phyloP scores from a whole-genome alignment of 106 monocot genomes.

The Vanilla planifolia region DNA sequence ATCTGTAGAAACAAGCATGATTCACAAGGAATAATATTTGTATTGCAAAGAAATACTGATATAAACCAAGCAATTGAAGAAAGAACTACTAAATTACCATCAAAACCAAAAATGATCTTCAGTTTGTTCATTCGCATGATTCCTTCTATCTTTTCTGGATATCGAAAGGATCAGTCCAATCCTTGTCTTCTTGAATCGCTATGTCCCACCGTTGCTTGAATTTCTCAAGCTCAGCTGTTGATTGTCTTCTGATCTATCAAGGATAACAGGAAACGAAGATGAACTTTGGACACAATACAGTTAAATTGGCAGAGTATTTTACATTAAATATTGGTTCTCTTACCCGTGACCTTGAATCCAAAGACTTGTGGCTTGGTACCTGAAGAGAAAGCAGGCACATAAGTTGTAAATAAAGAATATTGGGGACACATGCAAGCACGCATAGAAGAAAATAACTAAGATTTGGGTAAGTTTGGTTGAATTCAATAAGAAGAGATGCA shows the following conservation, averaged over 20 bases:
- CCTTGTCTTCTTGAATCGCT: constrained; percentile 53
- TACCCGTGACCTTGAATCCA: constrained; percentile 73
- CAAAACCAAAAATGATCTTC: too few relatives aligned
- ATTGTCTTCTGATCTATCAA: constrained; percentile 79
- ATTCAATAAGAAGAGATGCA: too few relatives aligned
- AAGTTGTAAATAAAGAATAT: constrained; percentile 1
- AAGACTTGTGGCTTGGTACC: constrained; percentile 27
- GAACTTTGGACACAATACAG: not conserved
- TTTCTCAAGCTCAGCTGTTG: constrained; percentile 69
- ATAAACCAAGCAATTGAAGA: too few relatives aligned
- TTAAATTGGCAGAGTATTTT: not conserved
- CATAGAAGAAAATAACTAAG: not conserved
- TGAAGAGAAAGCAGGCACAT: constrained; percentile 14
- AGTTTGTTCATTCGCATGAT: not conserved
- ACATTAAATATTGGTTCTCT: constrained; percentile 8
- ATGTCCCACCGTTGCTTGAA: constrained; percentile 73
- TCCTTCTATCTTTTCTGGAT: not conserved
- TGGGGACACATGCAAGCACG: not conserved
- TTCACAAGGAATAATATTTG: too few relatives aligned
- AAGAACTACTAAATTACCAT: too few relatives aligned
- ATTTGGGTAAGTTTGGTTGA: too few relatives aligned
- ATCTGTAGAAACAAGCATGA: too few relatives aligned
- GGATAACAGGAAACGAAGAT: not conserved
- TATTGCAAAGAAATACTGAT: too few relatives aligned
- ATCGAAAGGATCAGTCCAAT: constrained; percentile 56